Evolutionary conservation across 2,329 filamentous ascomycete species (phyloP).

Genomic region (Coniochaeta sp.): DNA sequence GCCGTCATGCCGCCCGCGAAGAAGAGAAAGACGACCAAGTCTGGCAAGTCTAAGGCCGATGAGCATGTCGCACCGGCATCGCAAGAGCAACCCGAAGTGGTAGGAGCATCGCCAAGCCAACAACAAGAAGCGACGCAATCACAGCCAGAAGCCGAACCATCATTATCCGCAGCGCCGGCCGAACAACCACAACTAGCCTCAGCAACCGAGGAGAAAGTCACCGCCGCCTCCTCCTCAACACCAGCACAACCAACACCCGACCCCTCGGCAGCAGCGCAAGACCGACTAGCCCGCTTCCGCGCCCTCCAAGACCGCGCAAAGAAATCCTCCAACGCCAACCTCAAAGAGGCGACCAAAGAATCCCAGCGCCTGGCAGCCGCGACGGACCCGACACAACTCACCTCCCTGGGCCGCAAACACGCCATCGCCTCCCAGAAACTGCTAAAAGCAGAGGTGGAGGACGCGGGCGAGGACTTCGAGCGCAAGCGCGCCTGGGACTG

Average conservation of each 20-base stretch:
- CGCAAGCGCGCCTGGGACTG: slow-evolving; percentile 98
- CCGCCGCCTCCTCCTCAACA: slow-evolving; percentile 2
- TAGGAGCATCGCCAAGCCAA: neutral
- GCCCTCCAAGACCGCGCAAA: slow-evolving; percentile 77
- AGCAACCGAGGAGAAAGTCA: neutral
- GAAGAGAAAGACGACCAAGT: slow-evolving; percentile 20
- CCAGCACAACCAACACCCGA: slow-evolving; percentile 13
- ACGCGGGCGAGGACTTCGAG: slow-evolving; percentile 85
- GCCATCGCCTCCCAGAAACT: slow-evolving; percentile 89
- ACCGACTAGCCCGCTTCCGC: slow-evolving; percentile 77
- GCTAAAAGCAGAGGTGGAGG: slow-evolving; percentile 83
- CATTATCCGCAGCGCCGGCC: neutral
- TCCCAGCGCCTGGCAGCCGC: slow-evolving; percentile 62
- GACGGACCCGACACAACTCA: slow-evolving; percentile 70
- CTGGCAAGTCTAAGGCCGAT: slow-evolving; percentile 1
- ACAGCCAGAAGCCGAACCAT: neutral
- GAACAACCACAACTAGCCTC: neutral
- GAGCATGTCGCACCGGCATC: slow-evolving; percentile 3
- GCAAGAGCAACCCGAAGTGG: slow-evolving; percentile 5
- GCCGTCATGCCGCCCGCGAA: slow-evolving; percentile 20
- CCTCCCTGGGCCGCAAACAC: slow-evolving; percentile 74
- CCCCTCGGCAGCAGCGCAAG: slow-evolving; percentile 42
- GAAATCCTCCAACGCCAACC: slow-evolving; percentile 63
- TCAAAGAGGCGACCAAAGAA: slow-evolving; percentile 79
- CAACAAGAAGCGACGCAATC: slow-evolving; percentile 2